A percentile compares a stretch with the other conserved stretches of the same genome.
Conservation (phyloP, 805 yeast genomes). For the Candida oleophila region DNA sequence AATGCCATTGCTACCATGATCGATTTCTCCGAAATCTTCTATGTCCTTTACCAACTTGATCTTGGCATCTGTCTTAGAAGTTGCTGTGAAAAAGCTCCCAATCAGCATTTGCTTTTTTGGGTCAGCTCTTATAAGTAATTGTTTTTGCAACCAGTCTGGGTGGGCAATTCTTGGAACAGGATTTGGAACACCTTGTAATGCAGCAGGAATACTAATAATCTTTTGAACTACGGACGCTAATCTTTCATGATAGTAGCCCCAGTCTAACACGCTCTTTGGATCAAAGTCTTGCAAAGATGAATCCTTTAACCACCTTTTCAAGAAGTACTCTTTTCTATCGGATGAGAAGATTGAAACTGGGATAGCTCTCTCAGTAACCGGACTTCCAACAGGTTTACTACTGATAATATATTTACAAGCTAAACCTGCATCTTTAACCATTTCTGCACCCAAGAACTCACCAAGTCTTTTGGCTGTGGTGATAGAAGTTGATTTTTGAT, state of each 20-base stretch:
- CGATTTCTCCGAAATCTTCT: constrained; percentile 62
- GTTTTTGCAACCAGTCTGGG: constrained; percentile 86
- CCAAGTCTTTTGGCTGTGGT: constrained; percentile 93
- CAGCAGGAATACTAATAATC: constrained; percentile 96
- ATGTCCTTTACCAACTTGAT: constrained; percentile 56
- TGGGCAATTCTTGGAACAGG: constrained; percentile 95
- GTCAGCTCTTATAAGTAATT: constrained; percentile 60
- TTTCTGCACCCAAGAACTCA: constrained; percentile 91
- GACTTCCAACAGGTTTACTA: constrained; percentile 75
- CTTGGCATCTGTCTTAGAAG: constrained; percentile 40
- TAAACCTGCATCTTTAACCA: constrained; percentile 94
- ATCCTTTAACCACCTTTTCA: constrained; percentile 86
- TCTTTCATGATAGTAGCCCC: constrained; percentile 90
- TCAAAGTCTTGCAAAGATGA: constrained; percentile 76
- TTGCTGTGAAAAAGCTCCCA: constrained; percentile 51
- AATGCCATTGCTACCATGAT: constrained; percentile 12
- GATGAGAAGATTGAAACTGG: constrained; percentile 96
- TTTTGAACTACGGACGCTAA: constrained; percentile 91
- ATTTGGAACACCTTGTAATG: constrained; percentile 78
- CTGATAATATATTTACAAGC: constrained; percentile 94
- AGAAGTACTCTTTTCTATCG: constrained; percentile 72
- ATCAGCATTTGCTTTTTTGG: constrained; percentile 71
- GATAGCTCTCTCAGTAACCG: constrained; percentile 93
- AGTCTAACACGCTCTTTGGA: constrained; percentile 85
- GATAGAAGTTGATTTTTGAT: constrained; percentile 90